Base-by-base conservation (phyloP, 2,329 filamentous ascomycete genomes). In the Aspergillus alliaceus region DNA sequence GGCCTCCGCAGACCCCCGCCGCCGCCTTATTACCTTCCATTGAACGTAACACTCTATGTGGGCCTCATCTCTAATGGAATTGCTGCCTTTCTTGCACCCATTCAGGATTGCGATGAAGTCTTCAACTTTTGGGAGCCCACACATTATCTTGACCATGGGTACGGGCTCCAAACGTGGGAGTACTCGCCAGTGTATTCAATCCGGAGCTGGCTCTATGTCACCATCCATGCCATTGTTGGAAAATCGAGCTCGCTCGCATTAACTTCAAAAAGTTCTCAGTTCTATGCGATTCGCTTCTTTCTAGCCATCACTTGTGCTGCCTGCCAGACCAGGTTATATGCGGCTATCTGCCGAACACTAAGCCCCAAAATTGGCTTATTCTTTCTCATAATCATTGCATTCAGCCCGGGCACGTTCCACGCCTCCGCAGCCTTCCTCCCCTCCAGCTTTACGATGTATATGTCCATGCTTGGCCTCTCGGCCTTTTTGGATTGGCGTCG, bases 61-160 rank as follows among this genome's bases (percentile, higher is more conserved):
- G 95, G 96, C 72, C 79, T 96, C 46, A 79, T 80, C 29, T 87
- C 89, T 63, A 91, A 91, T 70, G 64, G 89, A 18, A 67, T 93
- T 22, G 90, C 93, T 6, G 95, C 93, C 11, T 69, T 89, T 31
- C 93, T 88, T 72, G 88, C 92, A 2, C 95, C 95, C 0, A 96
- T 99, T 63, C 93, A 97, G 73, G 95, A 99, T 75, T 99, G 95
- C 72, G 95, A 99, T 68, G 95, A 99, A 79, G 93, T 93, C 11
- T 99, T 96, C 83, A 99, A 99, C 74, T 99, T 96, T 80, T 99
- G 93, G 92, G 95, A 99, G 69, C 93, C 95, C 0, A 87, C 93
- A 0, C 95, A 99, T 75, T 99, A 97, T 75, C 84, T 99, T 27
- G 89, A 87, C 58, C 92, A 97, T 79, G 90, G 91, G 66, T 93